These are phyloP conservation scores for Colletotrichum phormii DNA, from an alignment of 2,329 filamentous ascomycete species.

Conservation along the genomic window DNA sequence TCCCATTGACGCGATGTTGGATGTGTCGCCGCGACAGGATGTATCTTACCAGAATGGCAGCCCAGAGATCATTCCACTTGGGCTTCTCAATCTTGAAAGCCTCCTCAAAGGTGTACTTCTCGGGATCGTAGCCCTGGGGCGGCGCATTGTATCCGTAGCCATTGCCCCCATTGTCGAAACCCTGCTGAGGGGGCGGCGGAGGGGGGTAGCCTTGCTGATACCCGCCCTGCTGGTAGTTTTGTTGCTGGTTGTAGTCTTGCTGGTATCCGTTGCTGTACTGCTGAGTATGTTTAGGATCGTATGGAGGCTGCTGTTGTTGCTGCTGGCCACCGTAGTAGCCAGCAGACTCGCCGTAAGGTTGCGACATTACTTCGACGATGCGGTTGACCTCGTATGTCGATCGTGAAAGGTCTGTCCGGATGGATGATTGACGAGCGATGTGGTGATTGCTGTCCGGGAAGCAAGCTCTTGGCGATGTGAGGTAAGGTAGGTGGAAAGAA, in stretches of 20 bases:
- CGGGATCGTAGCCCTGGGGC: slow-evolving; percentile 51
- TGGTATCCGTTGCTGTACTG: slow-evolving; percentile 39
- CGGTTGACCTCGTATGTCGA: neutral
- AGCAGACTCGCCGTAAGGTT: slow-evolving; percentile 32
- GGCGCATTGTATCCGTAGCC: slow-evolving; percentile 48
- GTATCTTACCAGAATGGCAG: slow-evolving; percentile 75
- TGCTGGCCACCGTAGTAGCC: slow-evolving; percentile 36
- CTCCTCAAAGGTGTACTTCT: slow-evolving; percentile 77
- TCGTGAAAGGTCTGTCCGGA: neutral
- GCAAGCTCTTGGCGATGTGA: neutral
- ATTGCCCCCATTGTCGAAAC: slow-evolving; percentile 39
- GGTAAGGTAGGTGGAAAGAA: neutral
- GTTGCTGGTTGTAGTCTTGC: slow-evolving; percentile 31
- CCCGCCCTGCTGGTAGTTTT: slow-evolving; percentile 43
- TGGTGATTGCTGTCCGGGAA: neutral
- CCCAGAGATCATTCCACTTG: slow-evolving; percentile 94
- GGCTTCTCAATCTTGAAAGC: slow-evolving; percentile 84
- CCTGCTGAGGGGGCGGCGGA: slow-evolving; percentile 38
- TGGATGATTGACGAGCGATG: neutral
- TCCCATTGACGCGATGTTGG: slow-evolving; percentile 27
- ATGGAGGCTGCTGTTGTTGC: slow-evolving; percentile 37
- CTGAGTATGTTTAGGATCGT: slow-evolving; percentile 45
- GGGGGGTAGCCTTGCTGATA: slow-evolving; percentile 39
- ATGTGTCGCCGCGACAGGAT: slow-evolving; percentile 40
- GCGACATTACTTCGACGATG: slow-evolving; percentile 23